Conservation (phyloP, 108 stramenopile species). For the Aurantiochytrium sp. region DNA sequence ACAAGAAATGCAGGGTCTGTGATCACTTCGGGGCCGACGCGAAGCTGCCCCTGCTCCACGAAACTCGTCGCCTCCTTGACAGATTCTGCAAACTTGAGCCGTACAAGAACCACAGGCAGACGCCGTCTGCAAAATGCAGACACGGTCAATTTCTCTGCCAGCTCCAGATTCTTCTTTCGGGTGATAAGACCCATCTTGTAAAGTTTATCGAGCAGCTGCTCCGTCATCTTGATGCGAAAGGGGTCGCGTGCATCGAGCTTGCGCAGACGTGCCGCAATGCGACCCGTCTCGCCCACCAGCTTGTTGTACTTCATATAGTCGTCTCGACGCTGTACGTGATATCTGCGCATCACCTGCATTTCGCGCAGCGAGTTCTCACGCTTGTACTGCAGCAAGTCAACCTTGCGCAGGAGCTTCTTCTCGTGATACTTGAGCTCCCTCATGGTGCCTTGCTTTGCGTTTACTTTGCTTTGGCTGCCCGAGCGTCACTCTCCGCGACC, state of each 20-base stretch:
- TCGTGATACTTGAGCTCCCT: slow-evolving; percentile 89
- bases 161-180: slow-evolving; percentile 70
- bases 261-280: slow-evolving; percentile 76
- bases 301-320: slow-evolving; percentile 81
- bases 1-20: slow-evolving; percentile 95
- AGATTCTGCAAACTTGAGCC: slow-evolving; percentile 94
- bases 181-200: slow-evolving; percentile 76
- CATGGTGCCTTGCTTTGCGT: slow-evolving; percentile 14
- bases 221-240: slow-evolving; percentile 90
- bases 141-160: slow-evolving; percentile 79
- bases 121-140: slow-evolving; percentile 88
- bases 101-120: slow-evolving; percentile 94
- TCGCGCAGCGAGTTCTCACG: slow-evolving; percentile 87
- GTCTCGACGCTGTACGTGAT: slow-evolving; percentile 91
- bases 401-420: slow-evolving; percentile 93
- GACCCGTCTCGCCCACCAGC: slow-evolving; percentile 82
- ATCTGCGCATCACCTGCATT: slow-evolving; percentile 80
- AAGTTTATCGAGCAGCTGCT: slow-evolving; percentile 85
- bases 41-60: slow-evolving; percentile 93
- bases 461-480: neutral
- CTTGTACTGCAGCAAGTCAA: slow-evolving; percentile 93
- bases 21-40: slow-evolving; percentile 94
- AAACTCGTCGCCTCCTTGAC: slow-evolving; percentile 80
- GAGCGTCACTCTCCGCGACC: neutral
- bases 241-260: slow-evolving; percentile 74